phyloP scores from a whole-genome alignment of 164 flowering plant species.

The Kingdonia uniflora region DNA sequence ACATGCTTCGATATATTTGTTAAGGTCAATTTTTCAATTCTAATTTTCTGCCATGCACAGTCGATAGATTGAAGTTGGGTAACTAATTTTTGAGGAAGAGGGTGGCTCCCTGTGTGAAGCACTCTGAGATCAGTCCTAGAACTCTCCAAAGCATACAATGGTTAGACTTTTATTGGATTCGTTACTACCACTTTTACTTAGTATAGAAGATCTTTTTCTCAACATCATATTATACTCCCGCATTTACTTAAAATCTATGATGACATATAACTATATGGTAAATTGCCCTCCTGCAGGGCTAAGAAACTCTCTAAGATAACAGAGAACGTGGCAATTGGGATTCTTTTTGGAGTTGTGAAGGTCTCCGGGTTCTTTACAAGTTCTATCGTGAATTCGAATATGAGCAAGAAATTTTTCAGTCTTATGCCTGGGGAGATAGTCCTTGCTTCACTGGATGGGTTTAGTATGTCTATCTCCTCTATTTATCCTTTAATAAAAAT shows the following conservation, averaged over 20 bases:
- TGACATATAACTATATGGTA: neutral
- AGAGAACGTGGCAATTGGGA: constrained; percentile 65
- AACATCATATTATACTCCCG: no score
- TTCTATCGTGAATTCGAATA: constrained; percentile 59
- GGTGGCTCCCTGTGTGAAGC: constrained; percentile 25
- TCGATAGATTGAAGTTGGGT: constrained; percentile 78
- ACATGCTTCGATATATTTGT: no score
- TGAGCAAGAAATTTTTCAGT: constrained; percentile 73
- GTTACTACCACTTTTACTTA: no score
- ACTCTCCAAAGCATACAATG: constrained; percentile 62
- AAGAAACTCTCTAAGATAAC: constrained; percentile 68
- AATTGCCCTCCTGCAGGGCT: no score
- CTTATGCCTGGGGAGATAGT: constrained; percentile 83
- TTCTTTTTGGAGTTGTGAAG: constrained; percentile 76
- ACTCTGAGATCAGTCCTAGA: constrained; percentile 40
- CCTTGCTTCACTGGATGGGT: constrained; percentile 87
- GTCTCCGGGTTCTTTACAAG: constrained; percentile 74
- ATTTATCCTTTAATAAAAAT: no score
- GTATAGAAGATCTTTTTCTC: neutral
- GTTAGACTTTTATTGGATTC: no score
- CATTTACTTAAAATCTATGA: no score
- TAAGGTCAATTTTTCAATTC: no score
- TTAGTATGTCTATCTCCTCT: constrained; percentile 54
- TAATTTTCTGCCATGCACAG: no score
- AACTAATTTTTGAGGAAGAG: constrained; percentile 52